phyloP scores from a whole-genome alignment of 805 yeast genomes.

The Ogataea pignaliae region DNA sequence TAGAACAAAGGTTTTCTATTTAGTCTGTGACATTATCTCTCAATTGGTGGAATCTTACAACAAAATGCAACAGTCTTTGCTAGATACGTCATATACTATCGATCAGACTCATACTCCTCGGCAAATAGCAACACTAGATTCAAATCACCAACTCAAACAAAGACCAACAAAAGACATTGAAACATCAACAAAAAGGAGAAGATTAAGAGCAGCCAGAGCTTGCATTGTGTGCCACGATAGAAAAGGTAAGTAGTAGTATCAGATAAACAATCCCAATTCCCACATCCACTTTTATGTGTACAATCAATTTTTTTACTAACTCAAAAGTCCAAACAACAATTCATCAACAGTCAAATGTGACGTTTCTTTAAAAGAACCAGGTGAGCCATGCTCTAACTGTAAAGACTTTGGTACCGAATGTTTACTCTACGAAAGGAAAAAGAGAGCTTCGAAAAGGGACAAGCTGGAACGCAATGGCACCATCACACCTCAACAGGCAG shows the following conservation, averaged over 20 bases:
- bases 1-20: no score
- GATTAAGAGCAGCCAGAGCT: slow-evolving; percentile 65
- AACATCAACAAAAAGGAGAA: slow-evolving; percentile 23
- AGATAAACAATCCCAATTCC: no score
- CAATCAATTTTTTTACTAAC: slow-evolving; percentile 1
- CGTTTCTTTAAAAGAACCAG: slow-evolving; percentile 38
- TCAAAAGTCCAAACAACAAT: slow-evolving; percentile 20
- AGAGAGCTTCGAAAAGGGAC: slow-evolving; percentile 17
- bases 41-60: no score
- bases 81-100: no score
- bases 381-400: slow-evolving; percentile 62
- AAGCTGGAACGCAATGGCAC: no score
- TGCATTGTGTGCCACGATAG: slow-evolving; percentile 71
- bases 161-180: background rate
- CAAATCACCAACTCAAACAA: background rate
- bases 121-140: no score
- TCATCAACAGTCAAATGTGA: slow-evolving; percentile 55
- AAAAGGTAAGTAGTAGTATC: slow-evolving; percentile 43
- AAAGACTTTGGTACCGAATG: slow-evolving; percentile 67
- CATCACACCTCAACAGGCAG: background rate
- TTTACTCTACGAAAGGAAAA: slow-evolving; percentile 45
- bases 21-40: no score
- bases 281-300: background rate
- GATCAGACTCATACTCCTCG: no score
- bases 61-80: no score